Evolutionary conservation across 164 flowering plant genomes (phyloP), one percentile per base, ranked within the genome.

Genomic region (Nymphaea thermarum): DNA sequence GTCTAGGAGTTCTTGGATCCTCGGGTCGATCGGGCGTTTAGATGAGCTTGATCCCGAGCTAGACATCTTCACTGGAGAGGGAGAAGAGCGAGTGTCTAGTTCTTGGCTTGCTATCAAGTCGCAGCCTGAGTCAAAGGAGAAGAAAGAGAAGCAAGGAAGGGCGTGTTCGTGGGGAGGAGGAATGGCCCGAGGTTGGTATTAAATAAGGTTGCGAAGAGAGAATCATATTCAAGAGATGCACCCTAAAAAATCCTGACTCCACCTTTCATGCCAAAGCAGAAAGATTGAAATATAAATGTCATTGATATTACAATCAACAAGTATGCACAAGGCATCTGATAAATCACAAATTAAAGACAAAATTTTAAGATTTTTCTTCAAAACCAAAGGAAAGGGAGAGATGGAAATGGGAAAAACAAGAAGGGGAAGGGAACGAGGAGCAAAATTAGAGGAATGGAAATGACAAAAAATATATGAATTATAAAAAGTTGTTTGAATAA

Each of bases 1-100:
- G 43, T 96, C 73, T 17, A 93, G 83, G 62, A 93, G 92, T 68
- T 90, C 96, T 60, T 80, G 67, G 77, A 93, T 84, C 77, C 88
- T 96, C 25, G 86, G 96, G 45, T 93, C 96, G 11, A 79, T 76
- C 75, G n/a, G n/a, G 7, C n/a, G n/a, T n/a, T n/a, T n/a, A n/a
- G n/a, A n/a, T 36, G 98, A 87, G 66, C 93, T 88, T 2, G 95
- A 88, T 72, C 98, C 88, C 80, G 96, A 77, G 86, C 87, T 80
- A 5, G 98, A 90, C 98, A 93, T 93, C 73, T 43, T 81, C 57
- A 53, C 25, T 61, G 4, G 41, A 14, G 68, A 62, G 62, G 60
- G 68, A 61, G 36, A 25, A 25, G 51, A 68, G 18, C 10, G 60
- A 16, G 60, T 10, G 60, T 10, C 60, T 25, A 25, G 36, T 25